Conservation (phyloP, 1,284 basidiomycete species). For the Ustilago trichophora region DNA sequence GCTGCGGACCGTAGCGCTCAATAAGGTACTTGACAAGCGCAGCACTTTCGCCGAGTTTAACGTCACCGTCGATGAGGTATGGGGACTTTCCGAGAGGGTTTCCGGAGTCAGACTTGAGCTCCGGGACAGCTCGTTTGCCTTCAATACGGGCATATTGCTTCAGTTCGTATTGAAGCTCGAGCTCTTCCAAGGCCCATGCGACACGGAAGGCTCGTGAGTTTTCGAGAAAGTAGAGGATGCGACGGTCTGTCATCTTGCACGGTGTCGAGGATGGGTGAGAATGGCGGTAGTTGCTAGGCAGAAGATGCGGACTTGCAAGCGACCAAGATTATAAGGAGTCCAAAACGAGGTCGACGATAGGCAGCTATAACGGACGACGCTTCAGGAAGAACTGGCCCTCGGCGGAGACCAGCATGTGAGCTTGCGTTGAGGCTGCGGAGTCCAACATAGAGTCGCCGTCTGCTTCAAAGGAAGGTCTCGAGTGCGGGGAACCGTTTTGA, state of each 20-base stretch:
- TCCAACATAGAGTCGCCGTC: constrained; percentile 1
- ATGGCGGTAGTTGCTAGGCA: too few relatives aligned
- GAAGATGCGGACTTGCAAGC: too few relatives aligned
- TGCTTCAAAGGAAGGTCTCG: too few relatives aligned
- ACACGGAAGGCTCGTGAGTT: constrained; percentile 38
- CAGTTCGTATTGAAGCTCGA: constrained; percentile 18
- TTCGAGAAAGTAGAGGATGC: constrained; percentile 32
- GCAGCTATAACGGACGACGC: too few relatives aligned
- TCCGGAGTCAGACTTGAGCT: constrained; percentile 10
- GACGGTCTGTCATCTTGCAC: background rate
- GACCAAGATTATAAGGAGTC: too few relatives aligned
- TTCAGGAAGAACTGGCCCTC: too few relatives aligned
- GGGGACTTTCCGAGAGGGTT: constrained; percentile 35
- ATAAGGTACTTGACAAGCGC: constrained; percentile 30
- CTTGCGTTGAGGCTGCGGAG: too few relatives aligned
- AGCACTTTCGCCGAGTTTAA: constrained; percentile 8
- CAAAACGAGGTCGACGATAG: too few relatives aligned
- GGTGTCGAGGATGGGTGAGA: too few relatives aligned
- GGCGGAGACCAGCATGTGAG: too few relatives aligned
- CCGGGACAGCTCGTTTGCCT: constrained; percentile 23
- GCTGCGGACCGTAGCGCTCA: constrained; percentile 16
- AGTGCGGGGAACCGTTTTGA: background rate
- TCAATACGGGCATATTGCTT: constrained; percentile 14
- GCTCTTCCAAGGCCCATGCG: constrained; percentile 31
- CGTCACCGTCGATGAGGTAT: constrained; percentile 14